Base-by-base conservation (phyloP, 768 basidiomycete species). In the Pleurotus tuber-regium region DNA sequence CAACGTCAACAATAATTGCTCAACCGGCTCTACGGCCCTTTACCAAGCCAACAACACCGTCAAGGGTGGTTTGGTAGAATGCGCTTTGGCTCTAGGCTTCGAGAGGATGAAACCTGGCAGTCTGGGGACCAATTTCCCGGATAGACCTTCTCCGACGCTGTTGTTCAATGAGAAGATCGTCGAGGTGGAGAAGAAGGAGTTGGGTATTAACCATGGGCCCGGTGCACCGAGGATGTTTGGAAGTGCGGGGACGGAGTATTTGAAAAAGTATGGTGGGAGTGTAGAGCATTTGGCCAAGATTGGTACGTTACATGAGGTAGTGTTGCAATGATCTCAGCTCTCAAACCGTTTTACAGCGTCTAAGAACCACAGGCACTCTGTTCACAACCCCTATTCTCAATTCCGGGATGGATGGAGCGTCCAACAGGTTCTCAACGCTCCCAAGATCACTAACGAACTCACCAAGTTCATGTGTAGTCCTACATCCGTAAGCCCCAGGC, bases 391-490 rank as follows among this genome's bases (percentile, higher is more conserved):
- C 0, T 94, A 93, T 58, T 86, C 88, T 0, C 92, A 94, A 63
- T 94, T 94, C 66, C 78, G 83, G 4, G 78, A 85, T 59, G 86
- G 87, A 4, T 90, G 87, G 86, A 83, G 74, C 16, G 78, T 80
- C 16, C 83, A 90, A 57, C 78, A 92, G 59, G 76, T 92, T 23
- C 62, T 89, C 48, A 72, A 74, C 9, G 77, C 88, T 2, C 76
- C 79, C 4, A 84, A 84, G 68, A 82, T 92, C 62, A 86, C 76
- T 36, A 83, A 80, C 40, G 79, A 89, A 57, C 69, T 89, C 42
- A 90, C 90, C 2, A 87, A 87, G 66, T 85, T 80, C 64, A 92
- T 92, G 88, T 92, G 89, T 61, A 91, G 87, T 58, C 90, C 90
- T 0, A 93, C 90, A 26, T 91, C 82, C 29, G 87, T 80, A 54